These are phyloP conservation scores for Chlamydomonas incerta DNA, from an alignment of 139 green algal genomes.

Conservation along the genomic window DNA sequence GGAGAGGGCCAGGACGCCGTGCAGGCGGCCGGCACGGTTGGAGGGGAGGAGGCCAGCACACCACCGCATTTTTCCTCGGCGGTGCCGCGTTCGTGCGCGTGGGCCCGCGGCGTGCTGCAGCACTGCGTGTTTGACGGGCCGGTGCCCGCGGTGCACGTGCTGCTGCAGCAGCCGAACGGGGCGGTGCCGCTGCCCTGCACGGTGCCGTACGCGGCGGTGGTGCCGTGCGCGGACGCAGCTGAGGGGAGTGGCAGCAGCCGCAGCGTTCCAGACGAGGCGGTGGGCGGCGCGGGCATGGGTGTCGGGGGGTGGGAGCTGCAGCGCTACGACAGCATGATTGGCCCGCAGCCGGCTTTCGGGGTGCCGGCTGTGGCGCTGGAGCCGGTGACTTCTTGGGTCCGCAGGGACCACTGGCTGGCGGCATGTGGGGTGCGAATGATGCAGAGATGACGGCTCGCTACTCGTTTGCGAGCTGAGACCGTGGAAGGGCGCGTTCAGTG, in stretches of 20 bases:
- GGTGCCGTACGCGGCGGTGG: conserved; percentile 18
- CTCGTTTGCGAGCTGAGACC: no score
- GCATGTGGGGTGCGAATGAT: no score
- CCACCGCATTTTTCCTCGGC: background rate
- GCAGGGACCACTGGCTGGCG: no score
- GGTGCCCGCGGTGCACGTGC: conserved; percentile 15
- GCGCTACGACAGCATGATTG: no score
- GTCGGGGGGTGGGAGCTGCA: no score
- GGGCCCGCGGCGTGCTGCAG: background rate
- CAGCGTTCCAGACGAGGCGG: no score
- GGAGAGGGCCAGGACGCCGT: background rate
- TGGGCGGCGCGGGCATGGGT: no score
- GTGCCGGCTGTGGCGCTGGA: no score
- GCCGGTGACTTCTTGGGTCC: no score
- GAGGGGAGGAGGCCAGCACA: background rate
- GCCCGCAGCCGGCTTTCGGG: no score
- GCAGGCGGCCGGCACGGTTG: background rate
- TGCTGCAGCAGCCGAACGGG: conserved; percentile 1
- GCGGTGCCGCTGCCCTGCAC: background rate
- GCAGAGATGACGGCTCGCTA: no score
- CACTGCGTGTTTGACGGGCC: conserved; percentile 28
- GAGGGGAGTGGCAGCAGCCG: conserved; percentile 24
- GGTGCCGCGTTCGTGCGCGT: background rate
- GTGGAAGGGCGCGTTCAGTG: no score
- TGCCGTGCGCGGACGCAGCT: conserved; percentile 5